A percentile compares a stretch with the other conserved stretches of the same genome.
Evolutionary conservation across 2,329 filamentous ascomycete species (phyloP).

Genomic region (Cercospora canescens): DNA sequence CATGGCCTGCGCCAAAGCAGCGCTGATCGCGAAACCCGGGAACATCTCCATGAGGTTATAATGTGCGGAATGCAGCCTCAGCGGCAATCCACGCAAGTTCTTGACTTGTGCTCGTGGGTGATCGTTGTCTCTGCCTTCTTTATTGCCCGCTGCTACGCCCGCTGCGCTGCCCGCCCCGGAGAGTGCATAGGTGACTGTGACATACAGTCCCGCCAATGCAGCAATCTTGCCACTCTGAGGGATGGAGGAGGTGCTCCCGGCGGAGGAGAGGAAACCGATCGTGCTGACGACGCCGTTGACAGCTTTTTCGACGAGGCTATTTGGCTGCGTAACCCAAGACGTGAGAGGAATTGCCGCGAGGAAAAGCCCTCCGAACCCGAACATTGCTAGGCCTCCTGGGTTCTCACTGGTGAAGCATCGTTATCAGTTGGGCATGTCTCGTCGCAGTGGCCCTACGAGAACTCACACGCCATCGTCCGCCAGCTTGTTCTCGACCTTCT

Average conservation of each 20-base stretch:
- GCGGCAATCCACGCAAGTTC: conserved; percentile 28
- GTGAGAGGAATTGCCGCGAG: conserved; percentile 33
- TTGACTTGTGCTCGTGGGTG: conserved; percentile 26
- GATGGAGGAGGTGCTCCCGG: conserved; percentile 21
- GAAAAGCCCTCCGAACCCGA: conserved; percentile 31
- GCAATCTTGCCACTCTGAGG: conserved; percentile 31
- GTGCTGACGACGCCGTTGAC: conserved; percentile 29
- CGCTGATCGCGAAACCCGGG: conserved; percentile 29
- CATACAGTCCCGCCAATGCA: conserved; percentile 31
- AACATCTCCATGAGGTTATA: conserved; percentile 33
- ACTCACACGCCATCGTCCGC: conserved; percentile 33
- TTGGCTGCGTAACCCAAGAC: conserved; percentile 29
- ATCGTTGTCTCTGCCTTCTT: conserved; percentile 31
- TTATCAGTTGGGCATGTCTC: not conserved
- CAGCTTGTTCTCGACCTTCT: conserved; percentile 22
- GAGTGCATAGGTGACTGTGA: conserved; percentile 32
- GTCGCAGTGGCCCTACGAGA: not conserved
- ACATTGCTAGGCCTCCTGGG: conserved; percentile 29
- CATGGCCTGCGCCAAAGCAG: conserved; percentile 32
- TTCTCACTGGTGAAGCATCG: conserved; percentile 19
- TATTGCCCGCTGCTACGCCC: conserved; percentile 24
- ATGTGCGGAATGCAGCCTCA: conserved; percentile 31
- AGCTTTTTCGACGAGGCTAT: conserved; percentile 29
- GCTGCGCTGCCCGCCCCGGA: conserved; percentile 31
- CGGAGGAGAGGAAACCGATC: conserved; percentile 27